Base-by-base conservation (phyloP, 495 filamentous ascomycete genomes). In the Penicillium daleae region DNA sequence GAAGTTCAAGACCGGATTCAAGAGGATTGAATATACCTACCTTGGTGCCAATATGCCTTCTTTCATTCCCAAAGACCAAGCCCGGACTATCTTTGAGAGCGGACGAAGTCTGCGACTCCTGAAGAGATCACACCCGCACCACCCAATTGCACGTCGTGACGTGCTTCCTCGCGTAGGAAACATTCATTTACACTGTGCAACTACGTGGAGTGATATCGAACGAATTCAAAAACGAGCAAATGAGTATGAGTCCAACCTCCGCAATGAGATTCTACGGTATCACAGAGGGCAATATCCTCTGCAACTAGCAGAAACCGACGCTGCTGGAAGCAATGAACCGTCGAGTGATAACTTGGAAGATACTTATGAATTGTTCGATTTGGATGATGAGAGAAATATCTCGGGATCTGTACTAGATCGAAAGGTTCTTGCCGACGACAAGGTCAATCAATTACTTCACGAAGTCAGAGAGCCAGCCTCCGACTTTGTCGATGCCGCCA, bases 61-160 rank as follows among this genome's bases (percentile, higher is more conserved):
- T 0, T 91, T 91, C 61, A 80, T 94, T 12, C 82, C 85, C 0
- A 66, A 73, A 32, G 90, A 92, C 24, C 81, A 88, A 64, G 86
- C 87, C 12, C 77, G 83, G 29, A 72, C 80, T 15, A 84, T 93
- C 17, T 93, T 90, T 57, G 92, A 98, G 68, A 90, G 85, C 19
- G 92, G 91, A 2, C 83, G 86, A 62, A 93, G 89, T 65, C 74
- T 97, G 51, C 83, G 90, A 27, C 85, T 96, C 57, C 76, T 97
- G 21, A 85, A 87, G 59, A 78, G 76, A 13, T 86, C 90, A 66
- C 89, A 93, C 66, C 86, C 92, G n/a, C 81, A 89, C 6, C 92
- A 97, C 73, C 90, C 91, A 0, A 78, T 97, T 51, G 82, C 86
- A 22, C 81, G 77, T 53, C 66, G 75, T 32, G 80, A 82, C 44